Evolutionary conservation across 148 eudicot genomes (phyloP), one percentile per base, ranked within the genome.

Genomic region (Rhododendron henanense): DNA sequence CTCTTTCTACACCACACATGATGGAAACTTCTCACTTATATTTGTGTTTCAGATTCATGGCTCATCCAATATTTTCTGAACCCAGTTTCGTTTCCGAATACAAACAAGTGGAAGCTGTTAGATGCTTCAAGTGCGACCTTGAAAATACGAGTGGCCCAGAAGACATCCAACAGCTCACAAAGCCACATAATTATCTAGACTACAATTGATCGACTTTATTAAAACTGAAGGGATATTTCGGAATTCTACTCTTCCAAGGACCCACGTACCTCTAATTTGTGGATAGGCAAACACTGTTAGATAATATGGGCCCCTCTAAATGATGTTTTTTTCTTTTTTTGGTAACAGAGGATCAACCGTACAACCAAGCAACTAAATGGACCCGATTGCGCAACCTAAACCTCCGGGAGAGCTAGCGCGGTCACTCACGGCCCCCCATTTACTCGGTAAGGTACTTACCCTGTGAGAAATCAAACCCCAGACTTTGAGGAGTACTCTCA

Each of bases 231-330:
- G 61, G 71, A 57, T 33, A 19, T 55, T 35, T 33, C n/a, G 3
- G 23, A 41, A 77, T 44, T 41, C 5, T 7, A 48, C 35, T 23
- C 0, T 63, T 78, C 25, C 18, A 3, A 10, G 81, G 83, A 8
- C 83, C 84, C 71, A 39, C 23, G 16, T 37, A 39, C 73, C 74
- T 41, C 19, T 21, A 57, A 73, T 7, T 50, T 45, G 82, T 86
- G 88, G 88, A 82, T 37, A n/a, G 15, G 76, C 21, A 37, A 21
- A 48, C 83, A 48, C 10, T 59, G 44, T 33, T 23, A 74, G 78
- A 85, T 48, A 83, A 79, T 67, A 31, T 65, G 35, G 82, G 16
- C 10, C 63, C 31, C 31, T 31, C 31, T 31, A 31, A 31, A 0
- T 31, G 31, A 31, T 31, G 31, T 31, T 31, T 31, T 31, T 31